Evolutionary conservation across 306 rosid species (phyloP).

Genomic region (Clitoria ternatea): DNA sequence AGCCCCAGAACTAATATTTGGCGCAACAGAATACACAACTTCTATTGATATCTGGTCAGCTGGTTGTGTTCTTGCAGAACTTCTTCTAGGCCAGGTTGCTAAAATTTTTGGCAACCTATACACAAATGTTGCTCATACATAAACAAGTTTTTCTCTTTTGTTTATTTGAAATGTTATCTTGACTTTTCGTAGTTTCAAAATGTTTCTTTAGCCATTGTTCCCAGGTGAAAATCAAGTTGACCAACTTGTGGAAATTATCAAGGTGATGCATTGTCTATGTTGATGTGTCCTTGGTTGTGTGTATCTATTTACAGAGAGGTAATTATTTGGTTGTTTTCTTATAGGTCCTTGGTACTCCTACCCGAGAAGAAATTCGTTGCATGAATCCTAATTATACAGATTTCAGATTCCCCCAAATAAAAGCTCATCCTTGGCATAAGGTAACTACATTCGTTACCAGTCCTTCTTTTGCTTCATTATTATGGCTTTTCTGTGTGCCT

Average conservation of each 20-base stretch:
- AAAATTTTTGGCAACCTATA: not conserved
- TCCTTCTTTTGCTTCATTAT: not conserved
- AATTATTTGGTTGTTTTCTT: conserved; percentile 21
- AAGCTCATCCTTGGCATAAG: conserved; percentile 99
- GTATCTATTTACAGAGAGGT: conserved; percentile 9
- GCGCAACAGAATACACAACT: conserved; percentile 89
- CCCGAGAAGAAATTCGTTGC: conserved; percentile 97
- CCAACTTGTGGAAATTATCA: conserved; percentile 94
- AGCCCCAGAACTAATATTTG: conserved; percentile 98
- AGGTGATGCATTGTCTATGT: conserved; percentile 50
- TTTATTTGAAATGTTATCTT: conserved; percentile 6
- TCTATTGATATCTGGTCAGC: conserved; percentile 97
- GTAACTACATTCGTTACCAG: conserved; percentile 35
- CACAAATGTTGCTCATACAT: conserved; percentile 19
- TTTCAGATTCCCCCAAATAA: conserved; percentile 92
- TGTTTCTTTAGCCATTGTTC: conserved; percentile 74
- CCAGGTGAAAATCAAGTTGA: conserved; percentile 95
- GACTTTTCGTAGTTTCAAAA: conserved; percentile 29
- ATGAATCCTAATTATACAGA: conserved; percentile 93
- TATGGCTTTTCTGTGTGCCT: not conserved
- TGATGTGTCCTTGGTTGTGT: conserved; percentile 18
- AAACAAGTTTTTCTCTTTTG: not conserved
- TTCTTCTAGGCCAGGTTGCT: conserved; percentile 87
- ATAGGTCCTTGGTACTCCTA: conserved; percentile 97
- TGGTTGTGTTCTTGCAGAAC: conserved; percentile 99